A percentile compares a stretch with the other conserved stretches of the same genome.
phyloP scores from a whole-genome alignment of 805 yeast genomes.

The Komagataella phaffii region DNA sequence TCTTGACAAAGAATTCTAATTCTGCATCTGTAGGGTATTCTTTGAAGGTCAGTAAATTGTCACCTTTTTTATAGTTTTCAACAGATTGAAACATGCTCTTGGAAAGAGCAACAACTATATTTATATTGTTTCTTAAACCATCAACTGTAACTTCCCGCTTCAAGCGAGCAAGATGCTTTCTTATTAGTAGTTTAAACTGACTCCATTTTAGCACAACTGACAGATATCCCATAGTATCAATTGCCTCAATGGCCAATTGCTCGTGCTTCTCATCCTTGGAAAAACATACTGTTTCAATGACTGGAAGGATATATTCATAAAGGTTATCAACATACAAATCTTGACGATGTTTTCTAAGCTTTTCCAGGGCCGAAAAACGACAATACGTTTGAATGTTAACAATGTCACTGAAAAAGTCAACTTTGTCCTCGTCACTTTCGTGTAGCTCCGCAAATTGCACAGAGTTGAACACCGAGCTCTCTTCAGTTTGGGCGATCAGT shows the following conservation, averaged over 20 bases:
- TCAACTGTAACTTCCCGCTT: conserved; percentile 12
- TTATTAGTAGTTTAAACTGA: conserved; percentile 65
- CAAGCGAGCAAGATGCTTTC: conserved; percentile 36
- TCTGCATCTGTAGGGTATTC: conserved; percentile 7
- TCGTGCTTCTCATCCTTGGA: conserved; percentile 35
- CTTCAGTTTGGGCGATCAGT: not conserved
- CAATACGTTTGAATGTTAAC: conserved; percentile 76
- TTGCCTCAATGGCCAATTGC: conserved; percentile 53
- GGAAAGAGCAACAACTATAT: conserved; percentile 39
- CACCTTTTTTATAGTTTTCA: conserved; percentile 2
- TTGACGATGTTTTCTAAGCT: conserved; percentile 33
- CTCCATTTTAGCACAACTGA: conserved; percentile 54
- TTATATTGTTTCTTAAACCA: conserved; percentile 35
- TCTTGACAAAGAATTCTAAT: conserved; percentile 20
- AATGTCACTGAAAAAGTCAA: conserved; percentile 66
- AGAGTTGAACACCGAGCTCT: conserved; percentile 45
- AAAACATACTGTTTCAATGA: conserved; percentile 68
- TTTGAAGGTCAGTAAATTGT: not conserved
- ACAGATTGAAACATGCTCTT: conserved; percentile 15
- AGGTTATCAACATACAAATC: conserved; percentile 8
- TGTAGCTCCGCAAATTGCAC: conserved; percentile 8
- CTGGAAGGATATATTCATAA: conserved; percentile 54
- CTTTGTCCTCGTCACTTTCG: conserved; percentile 62
- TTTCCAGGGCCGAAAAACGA: conserved; percentile 71
- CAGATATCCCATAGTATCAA: conserved; percentile 46